Evolutionary conservation across 345 rosid species (phyloP).

Genomic region (Eucalyptus cloeziana): DNA sequence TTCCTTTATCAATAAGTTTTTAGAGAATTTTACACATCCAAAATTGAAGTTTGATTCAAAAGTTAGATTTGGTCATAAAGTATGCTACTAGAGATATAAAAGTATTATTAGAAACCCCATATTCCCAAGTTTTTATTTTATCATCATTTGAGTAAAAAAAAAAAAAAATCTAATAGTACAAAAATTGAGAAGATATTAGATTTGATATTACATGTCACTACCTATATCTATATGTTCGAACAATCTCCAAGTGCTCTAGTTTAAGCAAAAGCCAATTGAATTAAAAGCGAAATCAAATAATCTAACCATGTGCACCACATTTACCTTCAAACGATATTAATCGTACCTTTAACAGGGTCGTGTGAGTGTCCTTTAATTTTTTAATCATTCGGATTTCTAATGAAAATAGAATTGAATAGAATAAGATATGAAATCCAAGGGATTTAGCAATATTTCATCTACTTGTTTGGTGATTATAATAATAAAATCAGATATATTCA

Average conservation of each 20-base stretch:
- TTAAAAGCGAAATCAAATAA: neutral
- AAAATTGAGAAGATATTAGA: neutral
- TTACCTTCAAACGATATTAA: neutral
- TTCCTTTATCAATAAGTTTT: neutral
- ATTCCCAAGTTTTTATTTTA: neutral
- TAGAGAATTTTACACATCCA: neutral
- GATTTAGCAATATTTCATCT: too few relatives aligned
- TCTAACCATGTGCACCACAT: neutral
- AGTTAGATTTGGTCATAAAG: neutral
- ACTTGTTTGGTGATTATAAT: too few relatives aligned
- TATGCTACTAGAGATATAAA: neutral
- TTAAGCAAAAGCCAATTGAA: neutral
- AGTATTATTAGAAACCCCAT: neutral
- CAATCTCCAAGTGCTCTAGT: neutral
- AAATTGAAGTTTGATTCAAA: neutral
- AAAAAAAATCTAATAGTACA: neutral
- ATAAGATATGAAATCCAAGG: too few relatives aligned
- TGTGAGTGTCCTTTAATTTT: rapidly evolving
- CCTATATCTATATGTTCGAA: neutral
- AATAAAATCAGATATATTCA: too few relatives aligned
- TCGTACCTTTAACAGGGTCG: rapidly evolving
- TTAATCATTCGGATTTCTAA: rapidly evolving
- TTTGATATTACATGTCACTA: neutral
- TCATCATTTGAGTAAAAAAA: neutral
- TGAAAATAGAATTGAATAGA: rapidly evolving